phyloP scores from a whole-genome alignment of 768 basidiomycete species.

The Basidioascus undulatus region DNA sequence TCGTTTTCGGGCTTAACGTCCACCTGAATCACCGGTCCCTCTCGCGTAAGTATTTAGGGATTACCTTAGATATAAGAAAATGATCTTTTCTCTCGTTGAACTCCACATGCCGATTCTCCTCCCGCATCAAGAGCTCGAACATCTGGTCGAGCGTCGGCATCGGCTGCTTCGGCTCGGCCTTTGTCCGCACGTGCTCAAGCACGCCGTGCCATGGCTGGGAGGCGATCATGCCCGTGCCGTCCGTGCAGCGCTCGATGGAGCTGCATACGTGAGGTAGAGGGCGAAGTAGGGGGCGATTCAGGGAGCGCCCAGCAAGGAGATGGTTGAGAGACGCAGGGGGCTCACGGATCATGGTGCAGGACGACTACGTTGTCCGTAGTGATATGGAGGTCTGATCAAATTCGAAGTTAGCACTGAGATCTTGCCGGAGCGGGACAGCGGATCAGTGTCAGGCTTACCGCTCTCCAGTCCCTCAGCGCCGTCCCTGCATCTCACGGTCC shows the following conservation, averaged over 20 bases:
- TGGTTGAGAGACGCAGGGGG: background rate
- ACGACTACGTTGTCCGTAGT: background rate
- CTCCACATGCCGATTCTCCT: conserved; percentile 20
- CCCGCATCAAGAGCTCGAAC: conserved; percentile 46
- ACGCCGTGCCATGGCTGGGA: conserved; percentile 54
- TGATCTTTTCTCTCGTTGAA: conserved; percentile 19
- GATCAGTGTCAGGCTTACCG: conserved; percentile 25
- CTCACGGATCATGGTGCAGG: background rate
- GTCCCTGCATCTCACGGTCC: too few species aligned
- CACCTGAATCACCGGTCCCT: conserved; percentile 27
- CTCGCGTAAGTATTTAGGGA: background rate
- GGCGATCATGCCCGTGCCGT: conserved; percentile 39
- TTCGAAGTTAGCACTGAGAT: background rate
- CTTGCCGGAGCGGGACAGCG: background rate
- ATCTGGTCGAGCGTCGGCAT: conserved; percentile 83
- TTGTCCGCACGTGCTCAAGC: conserved; percentile 56
- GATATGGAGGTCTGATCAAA: background rate
- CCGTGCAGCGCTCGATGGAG: conserved; percentile 61
- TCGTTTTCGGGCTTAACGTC: conserved; percentile 89
- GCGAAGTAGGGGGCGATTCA: too few species aligned
- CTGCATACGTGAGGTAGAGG: too few species aligned
- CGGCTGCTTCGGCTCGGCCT: conserved; percentile 52
- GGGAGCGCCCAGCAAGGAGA: conserved; percentile 10
- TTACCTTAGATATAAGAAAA: background rate
- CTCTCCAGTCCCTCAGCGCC: conserved; percentile 94